Percentiles rank a stretch among this genome's conserved stretches.
phyloP scores from a whole-genome alignment of 768 basidiomycete genomes.

The Hericium rajendrae region DNA sequence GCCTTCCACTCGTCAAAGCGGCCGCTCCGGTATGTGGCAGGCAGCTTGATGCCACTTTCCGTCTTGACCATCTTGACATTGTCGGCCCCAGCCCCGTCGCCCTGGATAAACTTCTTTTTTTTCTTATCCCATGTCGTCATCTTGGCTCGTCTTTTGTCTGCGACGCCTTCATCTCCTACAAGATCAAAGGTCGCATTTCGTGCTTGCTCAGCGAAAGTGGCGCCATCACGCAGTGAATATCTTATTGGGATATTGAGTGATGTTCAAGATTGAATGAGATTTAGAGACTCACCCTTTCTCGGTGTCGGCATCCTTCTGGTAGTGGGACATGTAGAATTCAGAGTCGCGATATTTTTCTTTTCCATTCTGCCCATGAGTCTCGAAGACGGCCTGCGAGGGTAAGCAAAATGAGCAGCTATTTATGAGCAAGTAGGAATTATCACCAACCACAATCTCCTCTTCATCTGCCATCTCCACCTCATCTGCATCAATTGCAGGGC shows the following conservation, averaged over 20 bases:
- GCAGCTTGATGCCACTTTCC: constrained; percentile 85
- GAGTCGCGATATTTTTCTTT: constrained; percentile 59
- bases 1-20: constrained; percentile 93
- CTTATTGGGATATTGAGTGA: constrained; percentile 27
- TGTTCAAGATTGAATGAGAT: neutral
- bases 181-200: constrained; percentile 75
- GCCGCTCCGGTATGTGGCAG: constrained; percentile 87
- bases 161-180: constrained; percentile 61
- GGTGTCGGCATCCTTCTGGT: constrained; percentile 75
- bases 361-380: constrained; percentile 18
- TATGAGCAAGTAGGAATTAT: constrained; percentile 38
- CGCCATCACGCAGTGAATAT: constrained; percentile 84
- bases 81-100: constrained; percentile 78
- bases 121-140: constrained; percentile 85
- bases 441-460: constrained; percentile 59
- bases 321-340: constrained; percentile 88
- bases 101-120: constrained; percentile 88
- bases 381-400: constrained; percentile 22
- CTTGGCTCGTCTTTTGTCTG: constrained; percentile 48
- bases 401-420: constrained; percentile 36
- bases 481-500: constrained; percentile 14
- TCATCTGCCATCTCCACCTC: constrained; percentile 70
- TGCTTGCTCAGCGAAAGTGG: constrained; percentile 81
- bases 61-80: constrained; percentile 91
- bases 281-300: constrained; percentile 74